A percentile compares a stretch with the other conserved stretches of the same genome.
These are phyloP conservation scores for Blyttiomyces sp. DNA, from an alignment of 371 early-diverging fungal genomes.

Conservation along the genomic window DNA sequence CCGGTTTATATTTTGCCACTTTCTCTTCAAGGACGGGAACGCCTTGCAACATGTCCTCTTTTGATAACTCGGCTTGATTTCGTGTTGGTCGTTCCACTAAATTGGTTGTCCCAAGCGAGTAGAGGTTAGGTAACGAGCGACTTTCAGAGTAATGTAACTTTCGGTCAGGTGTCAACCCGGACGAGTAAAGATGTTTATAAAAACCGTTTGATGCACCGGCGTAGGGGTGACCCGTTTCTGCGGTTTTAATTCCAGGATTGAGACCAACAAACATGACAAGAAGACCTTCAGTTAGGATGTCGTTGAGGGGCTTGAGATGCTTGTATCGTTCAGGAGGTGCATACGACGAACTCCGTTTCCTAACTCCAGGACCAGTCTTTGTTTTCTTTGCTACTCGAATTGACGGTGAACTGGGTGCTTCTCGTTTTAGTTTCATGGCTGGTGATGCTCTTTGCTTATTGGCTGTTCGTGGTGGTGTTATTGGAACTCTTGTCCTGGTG, in stretches of 20 bases:
- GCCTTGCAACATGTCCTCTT: conserved; percentile 7
- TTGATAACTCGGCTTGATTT: conserved; percentile 11
- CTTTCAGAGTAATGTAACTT: neutral
- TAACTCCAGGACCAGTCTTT: too few species aligned
- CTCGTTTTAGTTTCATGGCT: too few species aligned
- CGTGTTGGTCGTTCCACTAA: conserved; percentile 18
- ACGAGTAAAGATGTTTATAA: conserved; percentile 13
- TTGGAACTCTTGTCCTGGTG: too few species aligned
- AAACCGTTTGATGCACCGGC: conserved; percentile 16
- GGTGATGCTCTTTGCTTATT: too few species aligned
- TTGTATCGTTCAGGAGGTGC: too few species aligned
- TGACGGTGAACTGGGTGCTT: too few species aligned
- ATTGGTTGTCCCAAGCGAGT: conserved; percentile 18
- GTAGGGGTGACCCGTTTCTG: conserved; percentile 20
- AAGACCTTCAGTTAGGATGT: too few species aligned
- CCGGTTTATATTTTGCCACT: conserved; percentile 8
- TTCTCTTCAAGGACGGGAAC: conserved; percentile 11
- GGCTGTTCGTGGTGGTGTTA: too few species aligned
- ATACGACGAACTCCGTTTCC: too few species aligned
- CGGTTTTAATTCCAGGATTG: conserved; percentile 17
- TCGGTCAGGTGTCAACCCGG: conserved; percentile 4
- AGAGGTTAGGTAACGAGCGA: conserved; percentile 12
- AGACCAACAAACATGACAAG: too few species aligned
- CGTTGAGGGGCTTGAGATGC: too few species aligned
- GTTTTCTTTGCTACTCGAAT: too few species aligned